phyloP scores from a whole-genome alignment of 139 green algal species.

The Ettlia oleoabundans region DNA sequence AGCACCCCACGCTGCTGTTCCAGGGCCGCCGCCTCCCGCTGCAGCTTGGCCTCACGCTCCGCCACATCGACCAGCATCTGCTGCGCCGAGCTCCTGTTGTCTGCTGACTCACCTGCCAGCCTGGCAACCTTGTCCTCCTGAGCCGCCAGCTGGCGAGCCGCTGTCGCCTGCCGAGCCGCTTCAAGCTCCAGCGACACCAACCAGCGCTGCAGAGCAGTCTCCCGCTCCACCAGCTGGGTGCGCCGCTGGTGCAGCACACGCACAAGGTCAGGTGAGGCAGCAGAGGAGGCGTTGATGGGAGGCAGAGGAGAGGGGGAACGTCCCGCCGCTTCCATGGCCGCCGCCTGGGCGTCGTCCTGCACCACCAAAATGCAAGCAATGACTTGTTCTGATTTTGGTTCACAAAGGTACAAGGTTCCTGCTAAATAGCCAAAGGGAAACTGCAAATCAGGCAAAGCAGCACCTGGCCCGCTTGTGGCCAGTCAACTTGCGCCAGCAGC shows the following conservation, averaged over 20 bases:
- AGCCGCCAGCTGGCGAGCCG: conserved; percentile 8
- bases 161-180: conserved; percentile 36
- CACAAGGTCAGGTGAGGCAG: conserved; percentile 10
- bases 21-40: conserved; percentile 11
- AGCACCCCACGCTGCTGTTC: background rate
- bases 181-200: conserved; percentile 50
- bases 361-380: background rate
- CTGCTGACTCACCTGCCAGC: background rate
- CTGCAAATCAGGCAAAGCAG: too few species aligned
- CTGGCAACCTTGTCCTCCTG: conserved; percentile 32
- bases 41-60: conserved; percentile 21
- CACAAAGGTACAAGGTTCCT: too few species aligned
- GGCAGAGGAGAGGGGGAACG: conserved; percentile 34
- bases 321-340: conserved; percentile 24
- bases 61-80: conserved; percentile 31
- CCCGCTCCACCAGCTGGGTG: conserved; percentile 46
- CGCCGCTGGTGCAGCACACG: conserved; percentile 36
- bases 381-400: too few species aligned
- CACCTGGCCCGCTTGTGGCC: too few species aligned
- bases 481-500: too few species aligned
- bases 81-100: conserved; percentile 10
- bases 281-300: background rate
- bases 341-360: conserved; percentile 41
- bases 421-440: too few species aligned
- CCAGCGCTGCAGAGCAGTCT: conserved; percentile 66